Conservation (phyloP, 2,329 filamentous ascomycete genomes). For the Diplodia corticola region DNA sequence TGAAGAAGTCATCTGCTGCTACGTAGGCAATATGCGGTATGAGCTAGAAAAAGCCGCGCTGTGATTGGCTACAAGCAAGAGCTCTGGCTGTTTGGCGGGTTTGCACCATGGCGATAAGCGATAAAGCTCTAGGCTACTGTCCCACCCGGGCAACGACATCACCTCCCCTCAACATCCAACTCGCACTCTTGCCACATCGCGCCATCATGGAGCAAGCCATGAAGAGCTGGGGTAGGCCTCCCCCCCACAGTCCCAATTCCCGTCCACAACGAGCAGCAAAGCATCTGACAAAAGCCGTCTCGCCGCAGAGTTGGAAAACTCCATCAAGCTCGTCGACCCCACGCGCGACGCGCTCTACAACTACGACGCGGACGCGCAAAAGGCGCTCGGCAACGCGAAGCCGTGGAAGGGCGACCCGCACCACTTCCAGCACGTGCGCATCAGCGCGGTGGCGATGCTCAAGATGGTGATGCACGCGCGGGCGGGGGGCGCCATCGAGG, state of each 20-base stretch:
- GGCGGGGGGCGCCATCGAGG: slow-evolving; percentile 86
- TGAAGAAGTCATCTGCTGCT: background rate
- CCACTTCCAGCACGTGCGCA: slow-evolving; percentile 91
- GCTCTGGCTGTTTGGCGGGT: slow-evolving; percentile 7
- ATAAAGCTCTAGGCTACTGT: slow-evolving; percentile 17
- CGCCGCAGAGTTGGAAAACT: slow-evolving; percentile 80
- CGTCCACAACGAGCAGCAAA: slow-evolving; percentile 27
- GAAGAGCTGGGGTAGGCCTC: slow-evolving; percentile 60
- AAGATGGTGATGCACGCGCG: slow-evolving; percentile 99
- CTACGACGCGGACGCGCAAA: slow-evolving; percentile 71
- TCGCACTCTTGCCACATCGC: background rate
- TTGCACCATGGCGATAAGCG: slow-evolving; percentile 19
- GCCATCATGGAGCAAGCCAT: slow-evolving; percentile 55
- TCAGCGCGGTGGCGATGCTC: slow-evolving; percentile 88
- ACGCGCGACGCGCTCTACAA: slow-evolving; percentile 88
- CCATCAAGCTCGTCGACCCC: slow-evolving; percentile 75
- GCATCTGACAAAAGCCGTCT: slow-evolving; percentile 4
- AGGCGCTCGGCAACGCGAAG: slow-evolving; percentile 60
- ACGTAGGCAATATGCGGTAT: background rate
- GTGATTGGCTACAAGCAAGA: background rate
- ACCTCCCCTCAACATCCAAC: background rate
- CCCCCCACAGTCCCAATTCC: background rate
- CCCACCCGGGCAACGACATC: background rate
- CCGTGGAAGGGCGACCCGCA: slow-evolving; percentile 79
- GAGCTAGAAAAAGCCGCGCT: background rate